Conservation (phyloP, 2,329 filamentous ascomycete genomes). For the Penicillium sp. region DNA sequence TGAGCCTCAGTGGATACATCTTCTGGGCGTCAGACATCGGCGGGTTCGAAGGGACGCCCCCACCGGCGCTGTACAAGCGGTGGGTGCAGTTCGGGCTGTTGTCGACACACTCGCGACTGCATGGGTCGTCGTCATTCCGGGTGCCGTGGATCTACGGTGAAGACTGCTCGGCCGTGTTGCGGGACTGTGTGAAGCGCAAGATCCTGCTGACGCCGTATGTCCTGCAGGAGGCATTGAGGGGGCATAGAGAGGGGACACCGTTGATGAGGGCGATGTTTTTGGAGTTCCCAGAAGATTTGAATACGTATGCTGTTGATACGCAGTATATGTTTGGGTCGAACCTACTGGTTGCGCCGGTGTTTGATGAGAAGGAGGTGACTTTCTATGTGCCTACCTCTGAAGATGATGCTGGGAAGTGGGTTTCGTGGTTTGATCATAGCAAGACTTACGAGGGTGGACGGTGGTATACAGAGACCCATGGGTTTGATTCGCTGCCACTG, state of each 20-base stretch:
- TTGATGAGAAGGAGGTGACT: slow-evolving; percentile 61
- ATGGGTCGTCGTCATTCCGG: slow-evolving; percentile 68
- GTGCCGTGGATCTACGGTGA: slow-evolving; percentile 72
- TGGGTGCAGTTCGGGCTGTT: slow-evolving; percentile 75
- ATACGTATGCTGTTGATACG: slow-evolving; percentile 64
- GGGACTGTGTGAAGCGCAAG: slow-evolving; percentile 55
- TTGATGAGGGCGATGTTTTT: slow-evolving; percentile 65
- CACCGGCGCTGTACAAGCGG: slow-evolving; percentile 69
- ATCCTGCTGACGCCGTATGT: slow-evolving; percentile 60
- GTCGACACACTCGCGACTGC: slow-evolving; percentile 67
- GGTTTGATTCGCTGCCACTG: slow-evolving; percentile 58
- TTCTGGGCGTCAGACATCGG: slow-evolving; percentile 72
- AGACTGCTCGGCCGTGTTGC: slow-evolving; percentile 59
- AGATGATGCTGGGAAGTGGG: slow-evolving; percentile 53
- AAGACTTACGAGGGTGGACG: slow-evolving; percentile 41
- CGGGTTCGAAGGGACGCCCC: slow-evolving; percentile 67
- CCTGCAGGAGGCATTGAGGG: slow-evolving; percentile 52
- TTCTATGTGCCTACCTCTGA: slow-evolving; percentile 59
- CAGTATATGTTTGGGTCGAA: slow-evolving; percentile 71
- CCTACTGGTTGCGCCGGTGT: slow-evolving; percentile 64
- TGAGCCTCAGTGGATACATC: slow-evolving; percentile 63
- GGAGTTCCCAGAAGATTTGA: slow-evolving; percentile 70
- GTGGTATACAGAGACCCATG: slow-evolving; percentile 62
- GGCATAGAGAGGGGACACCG: slow-evolving; percentile 56
- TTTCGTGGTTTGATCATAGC: slow-evolving; percentile 48